A percentile compares a stretch with the other conserved stretches of the same genome.
phyloP scores from a whole-genome alignment of 129 eudicot species.

The Helianthus tuberosus region DNA sequence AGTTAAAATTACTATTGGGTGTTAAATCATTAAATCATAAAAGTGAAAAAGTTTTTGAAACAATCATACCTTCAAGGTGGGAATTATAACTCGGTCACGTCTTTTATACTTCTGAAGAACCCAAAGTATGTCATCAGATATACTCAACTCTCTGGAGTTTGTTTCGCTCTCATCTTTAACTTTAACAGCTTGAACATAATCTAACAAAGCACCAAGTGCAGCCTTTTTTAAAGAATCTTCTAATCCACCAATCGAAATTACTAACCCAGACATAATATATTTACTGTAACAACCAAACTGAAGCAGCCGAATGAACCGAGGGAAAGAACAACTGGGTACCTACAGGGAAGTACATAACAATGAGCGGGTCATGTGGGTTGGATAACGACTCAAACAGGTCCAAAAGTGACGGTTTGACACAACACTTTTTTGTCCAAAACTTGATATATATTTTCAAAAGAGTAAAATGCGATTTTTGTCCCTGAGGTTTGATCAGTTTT shows the following conservation, averaged over 20 bases:
- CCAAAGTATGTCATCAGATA: conserved; percentile 76
- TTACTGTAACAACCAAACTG: conserved; percentile 70
- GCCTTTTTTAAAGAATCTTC: conserved; percentile 89
- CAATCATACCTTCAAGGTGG: conserved; percentile 79
- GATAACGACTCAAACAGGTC: neutral
- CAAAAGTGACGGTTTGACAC: too few species aligned
- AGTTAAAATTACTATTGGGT: neutral
- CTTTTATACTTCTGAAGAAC: conserved; percentile 77
- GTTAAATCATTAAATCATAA: too few species aligned
- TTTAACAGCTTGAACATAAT: conserved; percentile 57
- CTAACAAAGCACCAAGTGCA: conserved; percentile 77
- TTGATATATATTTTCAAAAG: too few species aligned
- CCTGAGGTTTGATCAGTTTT: too few species aligned
- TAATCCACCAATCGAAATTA: conserved; percentile 87
- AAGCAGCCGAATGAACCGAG: conserved; percentile 73
- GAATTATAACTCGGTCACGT: conserved; percentile 83
- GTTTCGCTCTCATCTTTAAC: conserved; percentile 30
- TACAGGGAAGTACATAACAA: conserved; percentile 33
- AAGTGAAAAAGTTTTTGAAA: neutral
- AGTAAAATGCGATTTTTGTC: too few species aligned
- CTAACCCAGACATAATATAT: conserved; percentile 75
- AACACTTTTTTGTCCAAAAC: too few species aligned
- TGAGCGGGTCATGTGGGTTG: neutral
- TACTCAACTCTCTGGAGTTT: conserved; percentile 42
- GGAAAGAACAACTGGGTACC: conserved; percentile 87